Evolutionary conservation across 257 asterid species (phyloP).

Genomic region (Mitragyna speciosa): DNA sequence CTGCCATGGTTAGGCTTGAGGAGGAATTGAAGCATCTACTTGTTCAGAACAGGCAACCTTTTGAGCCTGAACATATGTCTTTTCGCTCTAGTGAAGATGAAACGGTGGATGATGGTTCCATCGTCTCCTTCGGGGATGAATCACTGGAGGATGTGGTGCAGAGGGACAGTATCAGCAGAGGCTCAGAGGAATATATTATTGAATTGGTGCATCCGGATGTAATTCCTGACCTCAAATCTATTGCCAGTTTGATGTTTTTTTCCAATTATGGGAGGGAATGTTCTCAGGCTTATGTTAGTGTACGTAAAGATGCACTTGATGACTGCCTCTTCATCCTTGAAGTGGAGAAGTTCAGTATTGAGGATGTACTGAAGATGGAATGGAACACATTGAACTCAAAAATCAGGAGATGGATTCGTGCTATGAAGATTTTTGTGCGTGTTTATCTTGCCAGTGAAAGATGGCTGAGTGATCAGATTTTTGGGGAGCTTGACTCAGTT

Average conservation of each 20-base stretch:
- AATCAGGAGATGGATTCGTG: slow-evolving; percentile 89
- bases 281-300: slow-evolving; percentile 65
- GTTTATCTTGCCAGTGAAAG: slow-evolving; percentile 78
- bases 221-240: slow-evolving; percentile 57
- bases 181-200: slow-evolving; percentile 61
- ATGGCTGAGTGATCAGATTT: slow-evolving; percentile 73
- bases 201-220: slow-evolving; percentile 69
- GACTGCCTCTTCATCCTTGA: slow-evolving; percentile 80
- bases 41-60: slow-evolving; percentile 72
- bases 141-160: slow-evolving; percentile 63
- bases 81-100: slow-evolving; percentile 88
- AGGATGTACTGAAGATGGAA: slow-evolving; percentile 86
- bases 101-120: slow-evolving; percentile 56
- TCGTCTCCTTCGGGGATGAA: slow-evolving; percentile 77
- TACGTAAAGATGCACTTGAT: slow-evolving; percentile 79
- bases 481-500: slow-evolving; percentile 60
- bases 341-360: slow-evolving; percentile 77
- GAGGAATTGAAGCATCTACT: slow-evolving; percentile 85
- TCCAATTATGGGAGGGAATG: slow-evolving; percentile 79
- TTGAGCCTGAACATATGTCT: slow-evolving; percentile 86
- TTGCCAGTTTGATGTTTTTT: slow-evolving; percentile 74
- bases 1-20: slow-evolving; percentile 81
- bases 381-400: slow-evolving; percentile 73
- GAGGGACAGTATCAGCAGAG: slow-evolving; percentile 65
- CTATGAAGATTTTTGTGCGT: slow-evolving; percentile 76